Percentiles rank a stretch among this genome's conserved stretches.
Conservation (phyloP, 441 rosid genomes). For the Corymbia calophylla region DNA sequence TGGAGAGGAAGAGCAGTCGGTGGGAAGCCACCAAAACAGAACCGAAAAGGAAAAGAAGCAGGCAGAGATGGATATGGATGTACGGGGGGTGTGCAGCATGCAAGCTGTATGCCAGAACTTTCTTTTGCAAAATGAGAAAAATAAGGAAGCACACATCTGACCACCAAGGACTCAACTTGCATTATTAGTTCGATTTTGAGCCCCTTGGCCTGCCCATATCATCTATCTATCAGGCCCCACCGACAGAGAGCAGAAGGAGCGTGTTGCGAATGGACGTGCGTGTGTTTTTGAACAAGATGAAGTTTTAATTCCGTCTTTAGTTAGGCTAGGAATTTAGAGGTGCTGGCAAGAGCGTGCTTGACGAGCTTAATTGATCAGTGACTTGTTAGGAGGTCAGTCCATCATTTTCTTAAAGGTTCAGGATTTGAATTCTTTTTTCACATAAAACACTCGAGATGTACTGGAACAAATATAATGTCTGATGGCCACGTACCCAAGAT, state of each 20-base stretch:
- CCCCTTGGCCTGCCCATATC: not conserved
- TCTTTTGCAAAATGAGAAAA: not conserved
- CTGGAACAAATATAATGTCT: not conserved
- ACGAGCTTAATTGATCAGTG: not conserved
- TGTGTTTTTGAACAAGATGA: not conserved
- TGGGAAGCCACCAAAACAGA: not conserved
- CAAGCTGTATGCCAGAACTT: not conserved
- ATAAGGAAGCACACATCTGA: not conserved
- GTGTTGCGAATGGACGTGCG: not conserved
- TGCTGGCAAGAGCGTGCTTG: not conserved
- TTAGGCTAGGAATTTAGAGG: not conserved
- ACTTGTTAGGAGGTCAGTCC: not conserved
- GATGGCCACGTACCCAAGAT: not conserved
- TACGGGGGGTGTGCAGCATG: not conserved
- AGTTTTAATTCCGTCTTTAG: not conserved
- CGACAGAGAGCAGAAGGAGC: not conserved
- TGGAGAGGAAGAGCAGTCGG: not conserved
- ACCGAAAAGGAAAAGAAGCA: not conserved
- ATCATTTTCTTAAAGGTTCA: not conserved
- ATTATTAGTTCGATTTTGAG: not conserved
- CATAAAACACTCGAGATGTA: not conserved
- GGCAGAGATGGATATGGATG: not conserved
- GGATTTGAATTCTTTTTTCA: not conserved
- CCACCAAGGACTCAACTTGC: not conserved
- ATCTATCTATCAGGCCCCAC: not conserved